Conservation (phyloP, 495 filamentous ascomycete species). For the Penicillium simplicissimum region DNA sequence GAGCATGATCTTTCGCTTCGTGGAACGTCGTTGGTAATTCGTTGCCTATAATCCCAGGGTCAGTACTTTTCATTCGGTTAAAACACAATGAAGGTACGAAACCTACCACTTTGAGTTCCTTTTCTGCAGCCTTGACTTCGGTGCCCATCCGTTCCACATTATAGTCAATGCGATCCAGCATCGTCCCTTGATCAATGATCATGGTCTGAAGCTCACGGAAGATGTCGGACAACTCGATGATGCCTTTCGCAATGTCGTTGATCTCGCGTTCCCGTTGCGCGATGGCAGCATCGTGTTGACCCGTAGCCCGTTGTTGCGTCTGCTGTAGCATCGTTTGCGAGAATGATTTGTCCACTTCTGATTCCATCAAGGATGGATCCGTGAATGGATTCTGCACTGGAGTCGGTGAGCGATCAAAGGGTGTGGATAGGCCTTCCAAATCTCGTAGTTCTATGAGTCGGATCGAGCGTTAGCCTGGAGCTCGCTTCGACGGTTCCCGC, state of each 20-base stretch:
- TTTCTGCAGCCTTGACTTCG: conserved; percentile 88
- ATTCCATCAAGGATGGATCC: conserved; percentile 84
- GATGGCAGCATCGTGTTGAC: conserved; percentile 82
- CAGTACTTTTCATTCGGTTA: too few species aligned
- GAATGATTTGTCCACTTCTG: conserved; percentile 86
- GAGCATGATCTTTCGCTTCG: conserved; percentile 88
- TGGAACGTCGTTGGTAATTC: conserved; percentile 84
- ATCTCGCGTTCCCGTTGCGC: conserved; percentile 95
- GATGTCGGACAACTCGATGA: conserved; percentile 93
- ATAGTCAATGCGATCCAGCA: conserved; percentile 97
- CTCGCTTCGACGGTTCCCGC: neutral
- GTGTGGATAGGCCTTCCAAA: conserved; percentile 63
- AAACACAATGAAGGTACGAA: too few species aligned
- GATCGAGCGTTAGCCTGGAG: conserved; percentile 12
- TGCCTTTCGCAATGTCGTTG: conserved; percentile 94
- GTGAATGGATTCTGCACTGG: conserved; percentile 66
- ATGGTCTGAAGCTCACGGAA: conserved; percentile 95
- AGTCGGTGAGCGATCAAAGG: conserved; percentile 64
- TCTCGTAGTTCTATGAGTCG: conserved; percentile 72
- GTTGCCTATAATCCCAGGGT: conserved; percentile 55
- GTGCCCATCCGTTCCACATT: conserved; percentile 91
- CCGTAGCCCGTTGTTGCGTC: conserved; percentile 64
- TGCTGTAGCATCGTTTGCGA: conserved; percentile 86
- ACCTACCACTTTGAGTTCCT: conserved; percentile 81
- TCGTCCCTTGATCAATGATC: conserved; percentile 97